Percentiles rank a stretch among this genome's conserved stretches.
Evolutionary conservation across 768 basidiomycete species (phyloP).

Genomic region (Trametopsis cervina): DNA sequence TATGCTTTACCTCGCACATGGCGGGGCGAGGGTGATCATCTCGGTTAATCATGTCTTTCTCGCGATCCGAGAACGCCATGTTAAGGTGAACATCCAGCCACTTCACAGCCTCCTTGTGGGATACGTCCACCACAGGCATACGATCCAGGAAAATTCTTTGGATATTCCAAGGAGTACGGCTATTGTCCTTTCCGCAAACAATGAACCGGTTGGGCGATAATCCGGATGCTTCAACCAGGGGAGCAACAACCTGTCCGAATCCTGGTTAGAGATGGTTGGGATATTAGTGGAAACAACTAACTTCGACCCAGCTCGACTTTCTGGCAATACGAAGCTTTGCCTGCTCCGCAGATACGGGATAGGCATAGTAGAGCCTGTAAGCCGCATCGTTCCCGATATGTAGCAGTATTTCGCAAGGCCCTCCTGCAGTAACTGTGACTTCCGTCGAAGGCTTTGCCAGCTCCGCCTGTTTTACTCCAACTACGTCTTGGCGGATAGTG

Average conservation of each 20-base stretch:
- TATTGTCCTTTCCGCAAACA: neutral
- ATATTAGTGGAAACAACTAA: neutral
- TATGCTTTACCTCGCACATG: neutral
- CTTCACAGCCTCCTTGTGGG: neutral
- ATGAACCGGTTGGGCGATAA: neutral
- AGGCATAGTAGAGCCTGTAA: neutral
- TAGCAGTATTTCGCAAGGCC: neutral
- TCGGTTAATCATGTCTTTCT: neutral
- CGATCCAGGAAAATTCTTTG: slow-evolving; percentile 5
- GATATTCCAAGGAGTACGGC: neutral
- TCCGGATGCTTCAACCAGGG: neutral
- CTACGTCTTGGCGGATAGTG: neutral
- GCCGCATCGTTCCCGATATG: neutral
- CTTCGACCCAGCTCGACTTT: slow-evolving; percentile 5
- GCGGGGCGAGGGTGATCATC: neutral
- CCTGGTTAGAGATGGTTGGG: no score
- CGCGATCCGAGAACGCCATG: neutral
- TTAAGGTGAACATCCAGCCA: slow-evolving; percentile 2
- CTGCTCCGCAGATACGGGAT: neutral
- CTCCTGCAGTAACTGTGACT: neutral
- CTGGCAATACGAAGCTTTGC: slow-evolving; percentile 1
- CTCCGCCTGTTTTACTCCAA: neutral
- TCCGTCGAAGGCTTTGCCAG: neutral
- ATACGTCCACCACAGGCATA: neutral
- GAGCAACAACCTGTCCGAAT: neutral